Evolutionary conservation across 2,329 filamentous ascomycete genomes (phyloP), one percentile per base, ranked within the genome.

Genomic region (Colletotrichum sp.): DNA sequence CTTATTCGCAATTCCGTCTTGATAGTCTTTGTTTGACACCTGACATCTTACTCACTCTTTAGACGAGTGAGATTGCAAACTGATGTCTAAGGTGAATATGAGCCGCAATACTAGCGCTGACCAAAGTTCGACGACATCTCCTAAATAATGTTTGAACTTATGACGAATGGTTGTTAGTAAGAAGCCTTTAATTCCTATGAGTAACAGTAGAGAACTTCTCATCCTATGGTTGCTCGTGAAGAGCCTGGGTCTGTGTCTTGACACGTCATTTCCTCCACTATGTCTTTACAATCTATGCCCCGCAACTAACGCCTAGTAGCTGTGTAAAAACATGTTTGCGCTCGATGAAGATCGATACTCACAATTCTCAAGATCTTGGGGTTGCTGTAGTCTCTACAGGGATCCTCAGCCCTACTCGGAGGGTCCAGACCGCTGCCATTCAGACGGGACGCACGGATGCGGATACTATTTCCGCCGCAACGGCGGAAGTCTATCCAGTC

Each of bases 371-470:
- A 21, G 59, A 36, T 63, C 18, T 63, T 21, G 30, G 16, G 32
- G 30, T 36, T 36, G n/a, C 34, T 18, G 9, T 64, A 5, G 21
- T 28, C 13, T 28, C 21, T 16, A 26, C n/a, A 39, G 36, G 34
- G 62, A 64, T 26, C 24, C 21, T 64, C 34, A 44, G 62, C 62
- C 62, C 62, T 64, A 28, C 32, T 44, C 30, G 16, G 13, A 21
- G 62, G 62, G 24, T 64, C 62, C 32, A 26, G 62, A 64, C 62
- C 62, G 62, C 62, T 44, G 34, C 32, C 32, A 7, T n/a, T 28
- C 32, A 18, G 21, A 28, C 62, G 62, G 62, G 62, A 18, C 34
- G 62, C 34, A 64, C 62, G 34, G 62, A 64, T 64, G 62, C 62
- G 32, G 62, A 64, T 64, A 13, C 60, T 36, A 39, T 44, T 64